Evolutionary conservation across 2,329 filamentous ascomycete species (phyloP).

Genomic region (Amylocarpus encephaloides): DNA sequence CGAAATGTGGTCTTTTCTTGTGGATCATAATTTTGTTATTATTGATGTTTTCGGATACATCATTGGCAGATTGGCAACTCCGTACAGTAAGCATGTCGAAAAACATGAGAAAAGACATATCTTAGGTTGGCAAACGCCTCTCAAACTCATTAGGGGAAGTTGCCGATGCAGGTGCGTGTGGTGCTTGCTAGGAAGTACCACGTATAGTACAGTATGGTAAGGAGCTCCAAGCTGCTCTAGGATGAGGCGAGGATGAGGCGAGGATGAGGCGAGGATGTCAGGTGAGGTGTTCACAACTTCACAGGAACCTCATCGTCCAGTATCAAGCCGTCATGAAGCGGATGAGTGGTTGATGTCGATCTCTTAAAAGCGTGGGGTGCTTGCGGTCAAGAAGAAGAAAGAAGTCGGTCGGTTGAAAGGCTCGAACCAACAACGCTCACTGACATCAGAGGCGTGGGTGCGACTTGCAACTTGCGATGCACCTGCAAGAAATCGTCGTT

Average conservation of each 20-base stretch:
- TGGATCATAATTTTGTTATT: not conserved
- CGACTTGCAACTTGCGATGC: conserved; percentile 6
- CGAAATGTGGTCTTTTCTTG: not conserved
- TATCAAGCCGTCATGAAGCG: no score
- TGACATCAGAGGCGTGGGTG: conserved; percentile 15
- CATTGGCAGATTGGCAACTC: no score
- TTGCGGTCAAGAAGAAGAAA: not conserved
- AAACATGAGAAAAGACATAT: no score
- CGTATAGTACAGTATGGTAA: not conserved
- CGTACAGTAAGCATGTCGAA: no score
- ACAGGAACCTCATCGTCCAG: not conserved
- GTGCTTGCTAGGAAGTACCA: not conserved
- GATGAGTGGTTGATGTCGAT: not conserved
- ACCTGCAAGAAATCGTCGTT: not conserved
- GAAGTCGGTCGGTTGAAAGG: not conserved
- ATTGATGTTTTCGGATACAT: no score
- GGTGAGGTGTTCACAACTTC: not conserved
- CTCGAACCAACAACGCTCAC: not conserved
- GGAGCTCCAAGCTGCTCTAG: not conserved
- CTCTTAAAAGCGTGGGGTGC: not conserved
- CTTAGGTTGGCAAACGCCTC: no score
- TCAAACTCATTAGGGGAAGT: no score
- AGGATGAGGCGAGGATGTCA: not conserved
- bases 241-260: not conserved
- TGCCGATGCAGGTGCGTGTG: not conserved